Percentiles rank a stretch among this genome's conserved stretches.
These are phyloP conservation scores for Xylaria telfairii DNA, from an alignment of 495 filamentous ascomycete species.

Conservation along the genomic window DNA sequence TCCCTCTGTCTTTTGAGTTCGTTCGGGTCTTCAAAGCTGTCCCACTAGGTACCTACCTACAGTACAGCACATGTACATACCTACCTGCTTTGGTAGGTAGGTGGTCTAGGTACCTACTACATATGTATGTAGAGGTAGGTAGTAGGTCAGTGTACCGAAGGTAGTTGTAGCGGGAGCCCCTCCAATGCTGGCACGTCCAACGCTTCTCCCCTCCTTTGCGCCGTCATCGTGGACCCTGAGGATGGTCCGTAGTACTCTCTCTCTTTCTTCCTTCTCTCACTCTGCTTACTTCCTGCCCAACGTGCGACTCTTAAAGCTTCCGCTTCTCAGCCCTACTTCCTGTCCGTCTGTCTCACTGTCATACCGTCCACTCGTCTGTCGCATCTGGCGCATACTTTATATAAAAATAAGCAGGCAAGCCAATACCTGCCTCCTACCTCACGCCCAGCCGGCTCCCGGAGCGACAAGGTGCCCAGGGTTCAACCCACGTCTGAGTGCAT, in stretches of 20 bases:
- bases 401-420: neutral
- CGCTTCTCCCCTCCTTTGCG: constrained; percentile 10
- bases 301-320: neutral
- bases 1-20: neutral
- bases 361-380: too few species aligned
- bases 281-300: constrained; percentile 13
- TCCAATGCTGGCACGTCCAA: neutral
- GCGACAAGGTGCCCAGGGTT: too few species aligned
- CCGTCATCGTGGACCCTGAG: neutral
- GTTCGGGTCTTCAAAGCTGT: too few species aligned
- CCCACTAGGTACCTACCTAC: too few species aligned
- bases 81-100: too few species aligned
- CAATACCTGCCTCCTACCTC: too few species aligned
- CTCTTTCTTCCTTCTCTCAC: neutral
- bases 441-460: neutral
- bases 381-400: too few species aligned
- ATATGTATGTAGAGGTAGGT: too few species aligned
- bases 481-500: neutral
- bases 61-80: too few species aligned
- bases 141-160: too few species aligned
- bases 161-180: neutral
- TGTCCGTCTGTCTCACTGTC: neutral
- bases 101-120: too few species aligned
- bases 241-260: neutral
- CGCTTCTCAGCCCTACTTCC: neutral